Base-by-base conservation (phyloP, 495 filamentous ascomycete genomes). In the Elasticomyces elasticus region DNA sequence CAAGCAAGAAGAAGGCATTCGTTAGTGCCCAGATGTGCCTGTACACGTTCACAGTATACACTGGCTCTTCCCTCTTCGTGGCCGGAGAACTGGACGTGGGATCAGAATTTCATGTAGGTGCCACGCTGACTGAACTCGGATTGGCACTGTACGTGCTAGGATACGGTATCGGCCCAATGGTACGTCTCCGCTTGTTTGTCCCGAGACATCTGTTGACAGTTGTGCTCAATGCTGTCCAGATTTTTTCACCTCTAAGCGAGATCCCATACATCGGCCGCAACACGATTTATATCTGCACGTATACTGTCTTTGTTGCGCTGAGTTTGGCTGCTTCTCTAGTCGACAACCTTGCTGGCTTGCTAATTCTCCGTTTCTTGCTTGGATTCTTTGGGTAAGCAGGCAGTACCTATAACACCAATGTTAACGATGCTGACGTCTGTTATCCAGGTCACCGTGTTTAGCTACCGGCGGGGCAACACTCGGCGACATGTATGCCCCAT, bases 1-100 rank as follows among this genome's bases (percentile, higher is more conserved):
- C 72, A 1, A 63, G 60, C 35, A 38, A 11, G 17, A 69, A 69
- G 58, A 72, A 72, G 48, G 42, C 42, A 3, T 45, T 45, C 42
- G 15, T 45, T 22, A 22, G 12, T 22, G 35, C 44, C 24, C 15
- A 33, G 15, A 33, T 33, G 30, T 33, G 35, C 19, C 5, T 15
- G 4, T 40, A 40, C 12, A 40, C 35, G 2, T 40, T 5, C 5
- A 17, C 19, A 5, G 35, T 40, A 5, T 40, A 40, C 12, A 5
- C 4, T 13, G 35, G 35, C 13, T 40, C 35, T 5, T 40, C 35
- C 5, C 15, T 40, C 3, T 40, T n/a, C 35, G 35, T 15, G 5
- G 3, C 35, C 5, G 19, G 35, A 12, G 35, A 40, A 13, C 12
- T 40, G 35, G 35, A 17, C 13, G 35, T 40, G 5, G 19, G 15